Conservation (phyloP, 2,329 filamentous ascomycete genomes). For the Nigrospora oryzae region DNA sequence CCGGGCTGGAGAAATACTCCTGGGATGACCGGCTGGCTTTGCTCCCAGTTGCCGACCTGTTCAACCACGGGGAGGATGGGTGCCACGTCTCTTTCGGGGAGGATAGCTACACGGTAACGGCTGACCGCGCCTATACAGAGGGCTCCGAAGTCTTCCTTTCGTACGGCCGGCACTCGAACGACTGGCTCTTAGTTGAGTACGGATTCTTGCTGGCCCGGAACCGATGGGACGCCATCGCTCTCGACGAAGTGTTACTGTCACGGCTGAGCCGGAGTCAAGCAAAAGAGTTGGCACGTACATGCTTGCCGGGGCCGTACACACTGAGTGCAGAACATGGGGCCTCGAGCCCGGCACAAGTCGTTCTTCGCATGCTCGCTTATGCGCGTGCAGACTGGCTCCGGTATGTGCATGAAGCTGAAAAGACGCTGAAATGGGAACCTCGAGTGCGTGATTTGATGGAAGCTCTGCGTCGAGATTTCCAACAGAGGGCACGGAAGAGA, state of each 20-base stretch:
- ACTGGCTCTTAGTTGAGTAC: slow-evolving; percentile 40
- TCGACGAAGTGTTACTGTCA: slow-evolving; percentile 8
- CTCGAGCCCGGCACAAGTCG: neutral
- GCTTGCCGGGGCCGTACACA: neutral
- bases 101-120: slow-evolving; percentile 1
- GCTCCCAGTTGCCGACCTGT: slow-evolving; percentile 4
- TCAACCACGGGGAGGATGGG: slow-evolving; percentile 3
- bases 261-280: neutral
- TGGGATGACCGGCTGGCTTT: slow-evolving; percentile 3
- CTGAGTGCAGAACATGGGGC: neutral
- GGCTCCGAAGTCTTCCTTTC: slow-evolving; percentile 37
- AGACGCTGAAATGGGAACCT: neutral
- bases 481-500: neutral
- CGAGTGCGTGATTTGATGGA: neutral
- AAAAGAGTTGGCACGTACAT: neutral
- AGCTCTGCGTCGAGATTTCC: neutral
- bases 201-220: slow-evolving; percentile 11
- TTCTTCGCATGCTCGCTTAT: neutral
- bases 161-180: slow-evolving; percentile 44
- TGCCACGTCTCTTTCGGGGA: slow-evolving; percentile 1
- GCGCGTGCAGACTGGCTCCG: neutral
- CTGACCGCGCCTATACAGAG: neutral
- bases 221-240: slow-evolving; percentile 9
- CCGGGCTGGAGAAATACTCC: slow-evolving; percentile 20
- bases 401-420: neutral